These are phyloP conservation scores for Fusarium kyushuense DNA, from an alignment of 2,329 filamentous ascomycete species.

Conservation along the genomic window DNA sequence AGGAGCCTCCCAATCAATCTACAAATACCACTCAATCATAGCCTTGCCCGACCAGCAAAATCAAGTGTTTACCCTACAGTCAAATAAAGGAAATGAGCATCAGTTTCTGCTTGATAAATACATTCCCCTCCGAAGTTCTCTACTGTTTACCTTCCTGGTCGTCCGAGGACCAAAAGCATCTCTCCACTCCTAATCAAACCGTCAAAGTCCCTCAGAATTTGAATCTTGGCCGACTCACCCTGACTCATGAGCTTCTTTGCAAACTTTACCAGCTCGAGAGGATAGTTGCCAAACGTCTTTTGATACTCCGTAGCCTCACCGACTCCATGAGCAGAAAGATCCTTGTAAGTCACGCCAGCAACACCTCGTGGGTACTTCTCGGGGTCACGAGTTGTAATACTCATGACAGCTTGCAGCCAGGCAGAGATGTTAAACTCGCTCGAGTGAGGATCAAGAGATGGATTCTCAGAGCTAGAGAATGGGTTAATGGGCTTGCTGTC, in stretches of 20 bases:
- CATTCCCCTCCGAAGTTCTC: conserved; percentile 72
- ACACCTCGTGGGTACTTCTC: not conserved
- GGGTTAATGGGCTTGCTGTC: not conserved
- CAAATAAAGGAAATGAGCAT: conserved; percentile 80
- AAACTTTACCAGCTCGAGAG: not conserved
- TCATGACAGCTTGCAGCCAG: not conserved
- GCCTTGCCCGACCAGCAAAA: conserved; percentile 61
- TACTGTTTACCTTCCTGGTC: conserved; percentile 61
- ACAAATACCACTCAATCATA: not conserved
- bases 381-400: not conserved
- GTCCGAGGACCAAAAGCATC: conserved; percentile 78
- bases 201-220: conserved; percentile 72
- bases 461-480: accelerated
- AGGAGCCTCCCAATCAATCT: not conserved
- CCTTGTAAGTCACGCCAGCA: not conserved
- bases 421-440: not conserved
- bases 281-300: conserved; percentile 2
- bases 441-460: not conserved
- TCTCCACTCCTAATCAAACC: conserved; percentile 75
- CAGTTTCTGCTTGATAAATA: conserved; percentile 85
- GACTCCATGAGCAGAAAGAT: not conserved
- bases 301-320: not conserved
- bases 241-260: not conserved
- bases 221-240: not conserved
- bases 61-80: conserved; percentile 80